These are phyloP conservation scores for Tylopilus felleus DNA, from an alignment of 768 basidiomycete genomes.

Conservation along the genomic window DNA sequence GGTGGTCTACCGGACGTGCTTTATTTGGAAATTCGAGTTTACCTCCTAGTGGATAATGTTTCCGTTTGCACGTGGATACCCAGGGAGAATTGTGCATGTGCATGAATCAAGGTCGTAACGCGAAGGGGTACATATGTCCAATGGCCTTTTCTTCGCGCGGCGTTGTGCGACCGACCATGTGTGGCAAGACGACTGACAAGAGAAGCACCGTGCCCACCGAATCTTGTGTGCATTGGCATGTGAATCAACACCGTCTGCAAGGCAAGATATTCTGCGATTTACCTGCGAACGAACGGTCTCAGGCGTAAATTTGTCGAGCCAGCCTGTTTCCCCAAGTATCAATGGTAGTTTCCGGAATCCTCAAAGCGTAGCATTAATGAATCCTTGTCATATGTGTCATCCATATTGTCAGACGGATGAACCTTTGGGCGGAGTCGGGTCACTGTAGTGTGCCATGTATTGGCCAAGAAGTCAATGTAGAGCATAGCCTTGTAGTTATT, in stretches of 20 bases:
- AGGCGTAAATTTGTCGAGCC: background rate
- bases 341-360: no score
- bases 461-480: background rate
- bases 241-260: background rate
- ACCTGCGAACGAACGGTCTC: no score
- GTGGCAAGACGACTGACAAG: conserved; percentile 41
- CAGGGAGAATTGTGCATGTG: background rate
- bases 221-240: no score
- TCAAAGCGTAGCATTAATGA: no score
- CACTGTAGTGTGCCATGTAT: background rate
- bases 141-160: conserved; percentile 23
- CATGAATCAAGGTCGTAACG: no score
- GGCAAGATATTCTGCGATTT: background rate
- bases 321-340: no score
- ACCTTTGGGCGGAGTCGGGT: background rate
- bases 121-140: no score
- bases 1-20: background rate
- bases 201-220: conserved; percentile 12
- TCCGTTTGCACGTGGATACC: background rate
- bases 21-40: background rate
- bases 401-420: no score
- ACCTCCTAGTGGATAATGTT: background rate
- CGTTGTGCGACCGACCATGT: conserved; percentile 25
- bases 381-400: no score
- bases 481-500: background rate